These are phyloP conservation scores for Quercus agrifolia DNA, from an alignment of 306 rosid species.

Conservation along the genomic window DNA sequence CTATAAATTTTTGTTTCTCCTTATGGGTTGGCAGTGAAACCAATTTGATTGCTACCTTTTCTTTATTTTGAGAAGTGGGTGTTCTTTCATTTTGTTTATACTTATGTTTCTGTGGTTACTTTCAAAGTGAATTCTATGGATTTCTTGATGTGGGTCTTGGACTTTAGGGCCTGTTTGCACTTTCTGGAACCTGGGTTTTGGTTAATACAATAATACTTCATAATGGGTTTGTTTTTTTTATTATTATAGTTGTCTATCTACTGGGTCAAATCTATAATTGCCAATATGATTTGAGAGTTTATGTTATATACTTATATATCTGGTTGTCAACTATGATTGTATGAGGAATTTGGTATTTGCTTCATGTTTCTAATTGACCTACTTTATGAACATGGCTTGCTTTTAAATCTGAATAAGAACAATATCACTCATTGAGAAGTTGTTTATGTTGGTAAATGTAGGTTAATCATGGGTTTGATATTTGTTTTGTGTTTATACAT, in stretches of 20 bases:
- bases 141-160: not conserved
- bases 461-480: not conserved
- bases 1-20: not conserved
- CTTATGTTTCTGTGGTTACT: not conserved
- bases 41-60: not conserved
- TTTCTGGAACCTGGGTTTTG: not conserved
- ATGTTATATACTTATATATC: not conserved
- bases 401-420: not conserved
- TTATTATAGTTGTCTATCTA: not conserved
- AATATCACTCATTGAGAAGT: not conserved
- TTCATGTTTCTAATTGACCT: not conserved
- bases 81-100: not conserved
- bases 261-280: not conserved
- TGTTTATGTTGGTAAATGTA: not conserved
- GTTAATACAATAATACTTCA: not conserved
- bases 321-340: not conserved
- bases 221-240: not conserved
- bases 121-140: not conserved
- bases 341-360: not conserved
- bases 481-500: not conserved
- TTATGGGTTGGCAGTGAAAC: not conserved
- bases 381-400: not conserved
- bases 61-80: slow-evolving; percentile 8
- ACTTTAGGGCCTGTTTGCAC: not conserved
- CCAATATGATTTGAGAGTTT: not conserved